A percentile compares a stretch with the other conserved stretches of the same genome.
These are phyloP conservation scores for Alisma plantagoaquatica DNA, from an alignment of 106 monocot genomes.

Conservation along the genomic window DNA sequence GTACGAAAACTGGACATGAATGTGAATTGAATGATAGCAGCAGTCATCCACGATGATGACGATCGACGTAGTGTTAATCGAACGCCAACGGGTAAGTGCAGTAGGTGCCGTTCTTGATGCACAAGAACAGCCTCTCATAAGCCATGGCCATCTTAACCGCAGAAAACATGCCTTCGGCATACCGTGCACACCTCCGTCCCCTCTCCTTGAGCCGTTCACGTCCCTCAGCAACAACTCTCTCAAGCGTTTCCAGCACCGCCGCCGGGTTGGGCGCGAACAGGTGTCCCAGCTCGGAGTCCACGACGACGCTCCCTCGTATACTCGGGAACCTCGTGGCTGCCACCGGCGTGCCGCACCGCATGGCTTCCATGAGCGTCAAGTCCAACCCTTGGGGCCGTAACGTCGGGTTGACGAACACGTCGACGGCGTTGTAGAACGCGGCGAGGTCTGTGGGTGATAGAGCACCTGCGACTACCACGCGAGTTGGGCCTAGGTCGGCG, in stretches of 20 bases:
- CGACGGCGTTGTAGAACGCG: conserved; percentile 88
- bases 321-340: conserved; percentile 84
- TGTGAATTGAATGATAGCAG: too few species aligned
- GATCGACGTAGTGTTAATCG: too few species aligned
- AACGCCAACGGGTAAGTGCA: conserved; percentile 32
- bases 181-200: conserved; percentile 47
- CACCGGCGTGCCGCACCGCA: conserved; percentile 89
- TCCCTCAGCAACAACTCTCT: conserved; percentile 61
- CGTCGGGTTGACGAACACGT: conserved; percentile 93
- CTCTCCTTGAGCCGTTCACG: conserved; percentile 35
- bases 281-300: conserved; percentile 72
- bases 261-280: conserved; percentile 82
- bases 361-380: conserved; percentile 95
- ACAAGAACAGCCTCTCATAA: conserved; percentile 80
- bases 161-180: conserved; percentile 65
- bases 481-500: conserved; percentile 40
- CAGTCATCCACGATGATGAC: too few species aligned
- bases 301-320: conserved; percentile 76
- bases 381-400: conserved; percentile 93
- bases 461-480: conserved; percentile 49
- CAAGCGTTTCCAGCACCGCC: conserved; percentile 41
- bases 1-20: too few species aligned
- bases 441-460: conserved; percentile 46
- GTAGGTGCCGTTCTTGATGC: conserved; percentile 43
- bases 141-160: conserved; percentile 87